Evolutionary conservation across 2,329 filamentous ascomycete genomes (phyloP).

Genomic region (Cephalotrichum gorgonifer): DNA sequence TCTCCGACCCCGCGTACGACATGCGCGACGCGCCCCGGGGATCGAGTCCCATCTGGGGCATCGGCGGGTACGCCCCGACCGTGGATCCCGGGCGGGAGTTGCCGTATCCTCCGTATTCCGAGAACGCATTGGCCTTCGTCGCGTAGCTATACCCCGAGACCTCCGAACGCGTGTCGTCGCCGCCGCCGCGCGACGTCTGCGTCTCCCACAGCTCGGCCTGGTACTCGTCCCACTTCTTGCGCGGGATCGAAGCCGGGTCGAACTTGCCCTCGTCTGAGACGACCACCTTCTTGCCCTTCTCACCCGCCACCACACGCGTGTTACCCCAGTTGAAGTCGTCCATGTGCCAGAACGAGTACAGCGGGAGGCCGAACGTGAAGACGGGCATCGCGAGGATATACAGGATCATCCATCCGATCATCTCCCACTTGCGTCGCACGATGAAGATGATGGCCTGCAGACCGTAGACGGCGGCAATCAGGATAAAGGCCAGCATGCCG

Average conservation of each 20-base stretch:
- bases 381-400: conserved; percentile 87
- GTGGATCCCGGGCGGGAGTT: conserved; percentile 49
- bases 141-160: conserved; percentile 90
- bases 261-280: conserved; percentile 98
- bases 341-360: conserved; percentile 99
- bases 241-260: conserved; percentile 81
- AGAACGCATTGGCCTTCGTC: conserved; percentile 62
- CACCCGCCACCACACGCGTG: conserved; percentile 91
- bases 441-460: conserved; percentile 97
- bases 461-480: conserved; percentile 94
- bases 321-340: conserved; percentile 99
- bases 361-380: conserved; percentile 79
- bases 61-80: conserved; percentile 32
- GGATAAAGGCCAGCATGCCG: conserved; percentile 77
- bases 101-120: conserved; percentile 59
- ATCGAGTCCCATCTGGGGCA: conserved; percentile 43
- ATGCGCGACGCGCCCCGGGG: conserved; percentile 50
- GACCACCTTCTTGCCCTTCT: conserved; percentile 83
- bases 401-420: conserved; percentile 98
- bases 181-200: conserved; percentile 55
- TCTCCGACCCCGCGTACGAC: conserved; percentile 70
- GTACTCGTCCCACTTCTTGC: conserved; percentile 99
- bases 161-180: conserved; percentile 69
- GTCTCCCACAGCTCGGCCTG: conserved; percentile 96
- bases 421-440: conserved; percentile 93